Conservation (phyloP, 2,329 filamentous ascomycete species). For the Stagonosporopsis vannaccii region DNA sequence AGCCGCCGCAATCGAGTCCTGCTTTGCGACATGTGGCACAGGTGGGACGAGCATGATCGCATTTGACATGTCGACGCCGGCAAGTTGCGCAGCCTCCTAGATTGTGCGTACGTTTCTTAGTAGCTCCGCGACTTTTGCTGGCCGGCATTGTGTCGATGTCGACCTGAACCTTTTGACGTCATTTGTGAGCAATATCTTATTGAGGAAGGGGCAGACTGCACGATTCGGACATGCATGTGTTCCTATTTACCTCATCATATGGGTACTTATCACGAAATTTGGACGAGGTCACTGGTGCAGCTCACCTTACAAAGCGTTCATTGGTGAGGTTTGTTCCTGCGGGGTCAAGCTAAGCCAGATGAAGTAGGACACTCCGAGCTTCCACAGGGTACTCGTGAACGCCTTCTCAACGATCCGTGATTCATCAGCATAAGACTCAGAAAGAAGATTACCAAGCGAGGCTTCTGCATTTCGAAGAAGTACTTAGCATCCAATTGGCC, state of each 20-base stretch:
- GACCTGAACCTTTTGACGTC: constrained; percentile 6
- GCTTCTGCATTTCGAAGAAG: neutral
- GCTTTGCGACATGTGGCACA: constrained; percentile 17
- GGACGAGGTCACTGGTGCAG: neutral
- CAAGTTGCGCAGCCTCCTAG: constrained; percentile 23
- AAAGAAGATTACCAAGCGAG: constrained; percentile 2
- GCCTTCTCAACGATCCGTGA: constrained; percentile 1
- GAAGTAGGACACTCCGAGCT: constrained; percentile 12
- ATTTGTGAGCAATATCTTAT: neutral
- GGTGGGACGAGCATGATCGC: constrained; percentile 13
- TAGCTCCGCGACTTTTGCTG: constrained; percentile 11
- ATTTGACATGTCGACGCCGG: constrained; percentile 22
- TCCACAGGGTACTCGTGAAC: neutral
- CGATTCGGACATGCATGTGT: neutral
- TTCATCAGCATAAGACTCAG: constrained; percentile 7
- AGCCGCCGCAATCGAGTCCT: constrained; percentile 18
- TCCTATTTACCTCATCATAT: constrained; percentile 2
- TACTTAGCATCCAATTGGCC: neutral
- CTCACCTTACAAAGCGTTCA: neutral
- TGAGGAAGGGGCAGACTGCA: neutral
- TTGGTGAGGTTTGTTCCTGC: constrained; percentile 3
- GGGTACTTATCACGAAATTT: constrained; percentile 8
- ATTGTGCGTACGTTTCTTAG: constrained; percentile 23
- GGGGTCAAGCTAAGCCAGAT: constrained; percentile 6
- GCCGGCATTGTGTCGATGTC: constrained; percentile 8